Evolutionary conservation across 805 yeast species (phyloP), one percentile per base, ranked within the genome.

Genomic region (Candida saitoana): DNA sequence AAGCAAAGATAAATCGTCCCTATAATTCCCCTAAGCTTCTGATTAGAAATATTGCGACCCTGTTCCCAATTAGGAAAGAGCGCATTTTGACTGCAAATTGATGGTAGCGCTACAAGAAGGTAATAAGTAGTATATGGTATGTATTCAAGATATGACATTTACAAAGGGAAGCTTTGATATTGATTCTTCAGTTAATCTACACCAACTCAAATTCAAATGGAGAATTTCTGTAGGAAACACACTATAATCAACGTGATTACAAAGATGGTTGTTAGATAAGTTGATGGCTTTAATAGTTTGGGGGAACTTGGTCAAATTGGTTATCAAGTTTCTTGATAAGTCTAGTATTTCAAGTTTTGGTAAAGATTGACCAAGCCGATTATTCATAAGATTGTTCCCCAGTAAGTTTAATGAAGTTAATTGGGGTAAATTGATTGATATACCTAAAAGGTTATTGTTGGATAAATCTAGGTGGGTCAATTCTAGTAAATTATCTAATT

Each of bases 301-400:
- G 1, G 59, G 57, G 36, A 58, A 51, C 14, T 34, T 32, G 1
- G 48, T 17, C 3, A 59, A 40, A 4, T 36, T 33, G 7, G 50
- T 40, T 16, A 61, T 41, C 27, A 55, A 35, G 35, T 61, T 61
- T 44, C 57, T 47, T 2, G 65, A 55, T 17, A 63, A 39, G 36
- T 63, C 55, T n/a, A 63, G 34, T 2, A 43, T 32, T 19, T 22
- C 18, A 9, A 63, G 39, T 3, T 36, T 40, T 2, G 32, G 36
- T 24, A 43, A 41, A 3, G 15, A 31, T 22, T 9, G 20, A 16
- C 37, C 17, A 29, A 46, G 47, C 2, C 33, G 27, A 12, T 46
- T 39, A 6, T 34, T 41, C 5, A 33, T 44, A n/a, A 63, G 40
- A 32, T 55, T 48, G 38, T 63, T 63, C 8, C 64, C 56, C 4